Evolutionary conservation across 371 early-diverging fungal genomes (phyloP).

Genomic region (Massospora cicadina): DNA sequence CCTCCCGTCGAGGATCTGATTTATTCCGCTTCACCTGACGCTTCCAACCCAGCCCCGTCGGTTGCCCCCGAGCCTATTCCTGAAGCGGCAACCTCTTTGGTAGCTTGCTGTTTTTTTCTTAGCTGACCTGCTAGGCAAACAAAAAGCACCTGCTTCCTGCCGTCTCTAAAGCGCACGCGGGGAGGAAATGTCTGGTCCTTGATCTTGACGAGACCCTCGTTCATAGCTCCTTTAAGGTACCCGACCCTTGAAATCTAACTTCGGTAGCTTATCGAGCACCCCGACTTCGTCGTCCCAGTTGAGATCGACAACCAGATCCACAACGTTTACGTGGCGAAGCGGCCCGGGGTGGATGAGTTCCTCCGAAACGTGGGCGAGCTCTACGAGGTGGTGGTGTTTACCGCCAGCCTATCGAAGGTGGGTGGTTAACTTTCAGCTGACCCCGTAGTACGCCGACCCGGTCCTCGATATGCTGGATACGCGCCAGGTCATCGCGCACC

Average conservation of each 20-base stretch:
- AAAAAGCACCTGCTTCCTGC: constrained; percentile 19
- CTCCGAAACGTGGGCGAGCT: constrained; percentile 65
- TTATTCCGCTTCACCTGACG: constrained; percentile 7
- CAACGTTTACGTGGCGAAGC: constrained; percentile 85
- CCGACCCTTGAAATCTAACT: not conserved
- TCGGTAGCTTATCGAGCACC: constrained; percentile 16
- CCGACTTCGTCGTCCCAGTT: constrained; percentile 78
- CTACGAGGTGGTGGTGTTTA: constrained; percentile 91
- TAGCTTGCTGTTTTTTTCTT: not conserved
- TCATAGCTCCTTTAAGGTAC: constrained; percentile 61
- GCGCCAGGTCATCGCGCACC: constrained; percentile 63
- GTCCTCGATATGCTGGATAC: constrained; percentile 85
- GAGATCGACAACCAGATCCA: constrained; percentile 82
- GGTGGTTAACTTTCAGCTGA: not conserved
- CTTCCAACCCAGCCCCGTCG: not conserved
- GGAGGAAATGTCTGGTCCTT: constrained; percentile 65
- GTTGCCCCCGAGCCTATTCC: not conserved
- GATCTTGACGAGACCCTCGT: constrained; percentile 77
- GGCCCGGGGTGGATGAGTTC: constrained; percentile 89
- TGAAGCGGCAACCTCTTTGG: not conserved
- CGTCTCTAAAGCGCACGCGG: constrained; percentile 26
- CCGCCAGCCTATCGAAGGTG: constrained; percentile 88
- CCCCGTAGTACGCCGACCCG: constrained; percentile 82
- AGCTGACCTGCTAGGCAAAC: not conserved
- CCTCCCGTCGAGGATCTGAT: not conserved